Conservation (phyloP, 306 rosid species). For the Cyclanthera cordifolia region DNA sequence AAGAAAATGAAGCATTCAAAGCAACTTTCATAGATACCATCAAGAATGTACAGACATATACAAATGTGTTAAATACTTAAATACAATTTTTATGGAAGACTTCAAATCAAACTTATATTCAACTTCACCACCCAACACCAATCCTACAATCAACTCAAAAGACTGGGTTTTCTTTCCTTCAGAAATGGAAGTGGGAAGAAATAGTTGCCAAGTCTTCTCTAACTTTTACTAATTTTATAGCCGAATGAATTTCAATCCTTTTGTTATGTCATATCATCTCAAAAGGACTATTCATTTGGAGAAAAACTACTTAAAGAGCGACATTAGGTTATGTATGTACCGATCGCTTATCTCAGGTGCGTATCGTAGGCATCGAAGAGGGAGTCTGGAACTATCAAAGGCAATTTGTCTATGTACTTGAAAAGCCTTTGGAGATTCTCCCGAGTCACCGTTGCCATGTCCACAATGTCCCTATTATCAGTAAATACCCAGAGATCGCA, state of each 20-base stretch:
- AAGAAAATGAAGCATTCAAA: conserved; percentile 16
- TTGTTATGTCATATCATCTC: conserved; percentile 5
- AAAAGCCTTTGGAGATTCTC: conserved; percentile 83
- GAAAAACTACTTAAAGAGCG: neutral
- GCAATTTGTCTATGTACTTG: conserved; percentile 80
- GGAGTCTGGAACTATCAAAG: conserved; percentile 62
- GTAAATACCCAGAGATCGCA: conserved; percentile 82
- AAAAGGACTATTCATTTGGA: conserved; percentile 24
- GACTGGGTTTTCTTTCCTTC: conserved; percentile 36
- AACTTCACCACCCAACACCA: conserved; percentile 48
- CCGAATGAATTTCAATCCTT: conserved; percentile 21
- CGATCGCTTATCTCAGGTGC: conserved; percentile 48
- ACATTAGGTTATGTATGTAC: conserved; percentile 18
- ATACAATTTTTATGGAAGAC: conserved; percentile 38
- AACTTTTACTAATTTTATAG: conserved; percentile 28
- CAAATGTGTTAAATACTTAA: conserved; percentile 50
- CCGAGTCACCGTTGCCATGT: conserved; percentile 65
- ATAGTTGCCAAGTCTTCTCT: conserved; percentile 22
- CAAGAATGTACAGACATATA: conserved; percentile 70
- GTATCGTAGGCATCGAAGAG: conserved; percentile 73
- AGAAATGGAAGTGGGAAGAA: conserved; percentile 48
- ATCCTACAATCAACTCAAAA: conserved; percentile 31
- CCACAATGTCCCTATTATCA: conserved; percentile 57
- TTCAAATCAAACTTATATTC: conserved; percentile 22
- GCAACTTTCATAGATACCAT: conserved; percentile 27